Base-by-base conservation (phyloP, 306 rosid species). In the Rubus parviflorus region DNA sequence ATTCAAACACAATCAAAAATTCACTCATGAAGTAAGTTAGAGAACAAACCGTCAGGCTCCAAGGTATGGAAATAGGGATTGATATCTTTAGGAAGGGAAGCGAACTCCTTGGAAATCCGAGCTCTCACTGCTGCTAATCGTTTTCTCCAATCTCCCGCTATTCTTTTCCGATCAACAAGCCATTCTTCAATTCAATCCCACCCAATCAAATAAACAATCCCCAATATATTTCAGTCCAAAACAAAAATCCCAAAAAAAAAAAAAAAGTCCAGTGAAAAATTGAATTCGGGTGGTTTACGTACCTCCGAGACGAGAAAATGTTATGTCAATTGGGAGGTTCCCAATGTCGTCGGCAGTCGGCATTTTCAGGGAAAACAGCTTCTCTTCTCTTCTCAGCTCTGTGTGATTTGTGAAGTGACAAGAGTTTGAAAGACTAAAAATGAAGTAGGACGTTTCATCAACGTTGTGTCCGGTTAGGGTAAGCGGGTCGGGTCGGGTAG, bases 301-400 rank as follows among this genome's bases (percentile, higher is more conserved):
- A 94, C 98, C 97, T 83, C 97, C 97, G 63, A 94, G 93, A 76
- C 98, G 98, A 83, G 98, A 90, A 73, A 91, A 92, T 3, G 97
- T 89, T 81, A 94, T 94, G 85, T 90, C 97, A 16, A 94, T 92
- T 8, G 98, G 98, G 25, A 94, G 93, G 40, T 86, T 85, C 43
- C 90, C 97, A 82, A 94, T 72, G 51, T 89, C 95, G 13, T 89
- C 95, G 40, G 91, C 68, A 40, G 74, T 60, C n/a, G 84, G 96
- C 97, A 92, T 89, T 80, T 87, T 80, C 82, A 52, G 16, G 53
- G 16, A 62, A 71, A 76, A 16, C 72, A 75, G 53, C 40, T 22
- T 43, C 54, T 43, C 49, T 49, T 46, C 35, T 14, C 13, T 8
- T 23, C 30, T 46, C 48, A 15, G n/a, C 38, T 37, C n/a, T 8